phyloP scores from a whole-genome alignment of 768 basidiomycete genomes.

The Psilocybe subaeruginosa region DNA sequence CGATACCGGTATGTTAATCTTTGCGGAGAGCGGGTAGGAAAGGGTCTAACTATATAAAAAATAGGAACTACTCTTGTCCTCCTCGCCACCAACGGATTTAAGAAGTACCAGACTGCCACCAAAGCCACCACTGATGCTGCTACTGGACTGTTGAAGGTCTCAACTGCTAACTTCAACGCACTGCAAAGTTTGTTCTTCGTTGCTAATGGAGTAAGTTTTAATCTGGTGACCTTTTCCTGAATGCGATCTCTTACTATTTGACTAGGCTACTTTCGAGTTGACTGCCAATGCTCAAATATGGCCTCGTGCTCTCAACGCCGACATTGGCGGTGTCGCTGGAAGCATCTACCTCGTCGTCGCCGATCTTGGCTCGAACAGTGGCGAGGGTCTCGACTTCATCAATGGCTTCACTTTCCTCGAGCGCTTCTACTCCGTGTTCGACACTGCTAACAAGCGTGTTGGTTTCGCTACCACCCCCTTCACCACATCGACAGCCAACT shows the following conservation, averaged over 20 bases:
- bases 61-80: conserved; percentile 54
- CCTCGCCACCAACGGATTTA: conserved; percentile 48
- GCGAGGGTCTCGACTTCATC: conserved; percentile 66
- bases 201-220: conserved; percentile 44
- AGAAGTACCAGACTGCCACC: conserved; percentile 44
- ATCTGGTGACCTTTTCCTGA: no score
- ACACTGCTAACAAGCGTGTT: conserved; percentile 56
- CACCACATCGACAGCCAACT: conserved; percentile 46
- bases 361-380: conserved; percentile 51
- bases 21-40: neutral
- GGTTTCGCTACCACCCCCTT: conserved; percentile 57
- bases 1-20: conserved; percentile 46
- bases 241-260: no score
- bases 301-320: conserved; percentile 59
- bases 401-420: conserved; percentile 38
- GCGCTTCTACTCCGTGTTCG: conserved; percentile 68
- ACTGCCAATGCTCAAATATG: conserved; percentile 71
- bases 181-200: conserved; percentile 62
- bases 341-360: conserved; percentile 58
- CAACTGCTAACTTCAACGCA: conserved; percentile 47
- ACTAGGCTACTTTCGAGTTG: conserved; percentile 52
- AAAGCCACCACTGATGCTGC: conserved; percentile 40
- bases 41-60: neutral
- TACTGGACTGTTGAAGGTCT: conserved; percentile 57
- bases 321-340: conserved; percentile 52